phyloP scores from a whole-genome alignment of 1,284 basidiomycete species.

The Leccinum griseonigrum region DNA sequence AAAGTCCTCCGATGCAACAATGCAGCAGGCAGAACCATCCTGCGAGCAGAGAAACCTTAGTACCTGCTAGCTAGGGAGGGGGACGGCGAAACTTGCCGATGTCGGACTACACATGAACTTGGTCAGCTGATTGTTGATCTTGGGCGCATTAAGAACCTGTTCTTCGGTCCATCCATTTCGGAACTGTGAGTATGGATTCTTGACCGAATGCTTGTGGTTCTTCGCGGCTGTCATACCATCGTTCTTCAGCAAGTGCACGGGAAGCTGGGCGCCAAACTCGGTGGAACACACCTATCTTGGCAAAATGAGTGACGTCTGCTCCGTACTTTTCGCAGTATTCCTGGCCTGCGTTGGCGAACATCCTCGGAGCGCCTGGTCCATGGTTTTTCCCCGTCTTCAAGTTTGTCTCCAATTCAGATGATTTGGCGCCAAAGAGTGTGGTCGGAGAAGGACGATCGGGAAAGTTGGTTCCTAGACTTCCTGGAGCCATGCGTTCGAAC shows the following conservation, averaged over 20 bases:
- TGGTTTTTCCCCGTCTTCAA: conserved; percentile 47
- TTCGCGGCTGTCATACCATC: conserved; percentile 58
- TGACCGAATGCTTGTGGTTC: conserved; percentile 79
- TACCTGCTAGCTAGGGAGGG: not conserved
- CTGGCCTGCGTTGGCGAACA: conserved; percentile 77
- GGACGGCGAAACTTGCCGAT: conserved; percentile 41
- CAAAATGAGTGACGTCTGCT: conserved; percentile 65
- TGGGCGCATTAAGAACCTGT: conserved; percentile 62
- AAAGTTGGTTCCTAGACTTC: conserved; percentile 70
- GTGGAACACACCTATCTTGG: conserved; percentile 62
- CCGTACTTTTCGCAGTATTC: conserved; percentile 81
- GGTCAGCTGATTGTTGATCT: conserved; percentile 74
- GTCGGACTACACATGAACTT: conserved; percentile 90
- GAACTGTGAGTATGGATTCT: conserved; percentile 89
- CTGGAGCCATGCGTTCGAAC: conserved; percentile 83
- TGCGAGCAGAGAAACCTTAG: conserved; percentile 25
- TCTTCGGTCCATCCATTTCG: conserved; percentile 72
- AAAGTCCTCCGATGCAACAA: conserved; percentile 81
- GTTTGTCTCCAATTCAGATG: conserved; percentile 52
- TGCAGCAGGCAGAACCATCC: conserved; percentile 75
- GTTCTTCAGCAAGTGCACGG: not conserved
- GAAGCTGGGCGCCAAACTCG: not conserved
- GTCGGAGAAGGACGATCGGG: conserved; percentile 67
- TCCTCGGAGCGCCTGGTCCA: conserved; percentile 68
- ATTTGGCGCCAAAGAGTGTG: conserved; percentile 42